Evolutionary conservation across 768 basidiomycete genomes (phyloP).

Genomic region (Mycena leptocephala): DNA sequence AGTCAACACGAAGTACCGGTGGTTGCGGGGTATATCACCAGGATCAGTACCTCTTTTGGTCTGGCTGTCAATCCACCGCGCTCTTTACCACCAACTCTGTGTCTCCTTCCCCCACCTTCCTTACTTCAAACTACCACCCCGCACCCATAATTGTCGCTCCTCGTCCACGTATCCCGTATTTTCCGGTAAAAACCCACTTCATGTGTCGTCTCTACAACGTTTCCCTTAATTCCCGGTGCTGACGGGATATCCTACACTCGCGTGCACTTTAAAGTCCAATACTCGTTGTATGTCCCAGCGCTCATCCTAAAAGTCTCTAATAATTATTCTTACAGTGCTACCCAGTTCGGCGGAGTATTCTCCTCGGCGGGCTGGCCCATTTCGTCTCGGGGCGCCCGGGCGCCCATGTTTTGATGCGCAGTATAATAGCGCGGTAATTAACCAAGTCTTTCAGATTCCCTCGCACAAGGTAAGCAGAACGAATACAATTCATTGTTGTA

Average conservation of each 20-base stretch:
- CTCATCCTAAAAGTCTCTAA: neutral
- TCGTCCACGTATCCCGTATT: neutral
- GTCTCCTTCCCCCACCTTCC: neutral
- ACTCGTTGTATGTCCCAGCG: neutral
- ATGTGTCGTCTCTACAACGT: neutral
- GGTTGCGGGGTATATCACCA: neutral
- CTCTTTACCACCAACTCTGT: neutral
- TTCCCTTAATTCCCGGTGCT: slow-evolving; percentile 17
- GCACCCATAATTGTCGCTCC: neutral
- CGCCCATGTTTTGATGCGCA: slow-evolving; percentile 9
- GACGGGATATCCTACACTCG: slow-evolving; percentile 4
- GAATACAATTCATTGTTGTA: slow-evolving; percentile 7
- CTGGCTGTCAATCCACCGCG: neutral
- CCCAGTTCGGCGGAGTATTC: neutral
- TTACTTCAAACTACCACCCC: neutral
- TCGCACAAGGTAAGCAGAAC: slow-evolving; percentile 9
- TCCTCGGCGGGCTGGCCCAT: no score
- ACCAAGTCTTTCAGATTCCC: neutral
- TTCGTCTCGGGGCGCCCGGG: neutral
- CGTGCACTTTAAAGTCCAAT: neutral
- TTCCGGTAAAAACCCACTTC: neutral
- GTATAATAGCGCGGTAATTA: neutral
- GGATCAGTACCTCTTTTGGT: neutral
- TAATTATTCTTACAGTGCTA: neutral
- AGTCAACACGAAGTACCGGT: neutral